Evolutionary conservation across 345 rosid species (phyloP), one percentile per base, ranked within the genome.

Genomic region (Kandelia obovata): DNA sequence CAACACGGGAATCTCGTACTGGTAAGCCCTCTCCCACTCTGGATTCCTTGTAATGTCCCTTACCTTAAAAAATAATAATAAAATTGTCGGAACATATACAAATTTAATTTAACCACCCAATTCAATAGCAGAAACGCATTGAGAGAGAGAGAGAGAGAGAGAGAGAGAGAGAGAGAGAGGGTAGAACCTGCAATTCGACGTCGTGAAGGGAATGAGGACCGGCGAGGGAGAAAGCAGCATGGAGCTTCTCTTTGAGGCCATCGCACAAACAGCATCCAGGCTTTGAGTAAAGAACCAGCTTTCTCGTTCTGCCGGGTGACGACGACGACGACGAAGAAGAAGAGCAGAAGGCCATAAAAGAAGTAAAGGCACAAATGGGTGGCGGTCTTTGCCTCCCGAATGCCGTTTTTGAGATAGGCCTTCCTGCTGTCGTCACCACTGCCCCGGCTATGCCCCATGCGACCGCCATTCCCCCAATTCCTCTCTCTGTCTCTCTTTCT

Each of bases 251-350:
- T 76, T 94, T 94, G 76, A 94, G 95, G 52, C 96, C 96, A 76
- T 91, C 97, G 73, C 98, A 94, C 81, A 91, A 85, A 80, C 96
- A 91, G 78, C 97, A 91, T 2, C 90, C 97, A 10, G 97, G 96
- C 74, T 88, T 89, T 5, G 96, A 88, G 78, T 94, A 94, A 23
- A 91, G 87, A 26, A 91, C 80, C 51, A 88, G 86, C 64, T 69
- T 88, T 70, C 88, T 83, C 5, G 86, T 7, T 30, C 69, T 74
- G 79, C 27, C 3, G 56, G 80, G 64, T 15, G 74, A 53, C 25
- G 72, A 58, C 2, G 80, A 66, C 13, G 74, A 49, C 25, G 72
- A 53, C 1, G 87, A 73, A 26, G 81, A 64, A 15, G 80, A 71
- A 5, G 74, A 72, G 53, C 56, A 73, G 74, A 8, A 78, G 53